Base-by-base conservation (phyloP, 2,329 filamentous ascomycete species). In the Xylaria digitata region DNA sequence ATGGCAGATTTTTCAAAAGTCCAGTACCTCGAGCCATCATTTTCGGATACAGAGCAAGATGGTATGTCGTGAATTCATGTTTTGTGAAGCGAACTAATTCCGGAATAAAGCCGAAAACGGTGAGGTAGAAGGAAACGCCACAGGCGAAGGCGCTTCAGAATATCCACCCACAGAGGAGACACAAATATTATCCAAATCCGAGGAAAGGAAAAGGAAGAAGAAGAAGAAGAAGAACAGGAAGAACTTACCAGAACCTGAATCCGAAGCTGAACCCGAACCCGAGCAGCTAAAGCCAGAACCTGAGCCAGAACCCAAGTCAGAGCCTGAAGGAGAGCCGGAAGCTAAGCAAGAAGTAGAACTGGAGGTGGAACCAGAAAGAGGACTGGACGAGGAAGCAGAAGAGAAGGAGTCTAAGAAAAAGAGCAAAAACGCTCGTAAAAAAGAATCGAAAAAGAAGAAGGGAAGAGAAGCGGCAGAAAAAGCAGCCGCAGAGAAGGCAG, bases 1-100 rank as follows among this genome's bases (percentile, higher is more conserved):
- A 40, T 70, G 57, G 68, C 72, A 63, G 59, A 75, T 62, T 75
- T 65, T 53, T 72, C 73, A 21, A 53, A 71, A 21, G 23, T 75
- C 58, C 67, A 70, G 61, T 73, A 66, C 67, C 30, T 60, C 42
- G 1, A 61, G 13, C 13, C 63, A 43, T 26, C 67, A 37, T 34
- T 67, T 37, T 70, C 73, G 40, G 71, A 73, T 32, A 37, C 48
- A 58, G 71, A 73, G 30, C 43, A 71, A 40, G 37, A 71, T 72
- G 74, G 75, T 75, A 73, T 52, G 70, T 68, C 52, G 7, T 21
- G 56, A 40, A 42, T 19, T 26, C 40, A 17, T 66, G 11, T 55
- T 56, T 9, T 57, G 3, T 61, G 69, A 67, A 57, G 46, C 17
- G 42, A 61, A 67, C 73, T 73, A 74, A 75, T 65, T 63, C 43